phyloP scores from a whole-genome alignment of 2,329 filamentous ascomycete genomes.

The Xylaria sp. region DNA sequence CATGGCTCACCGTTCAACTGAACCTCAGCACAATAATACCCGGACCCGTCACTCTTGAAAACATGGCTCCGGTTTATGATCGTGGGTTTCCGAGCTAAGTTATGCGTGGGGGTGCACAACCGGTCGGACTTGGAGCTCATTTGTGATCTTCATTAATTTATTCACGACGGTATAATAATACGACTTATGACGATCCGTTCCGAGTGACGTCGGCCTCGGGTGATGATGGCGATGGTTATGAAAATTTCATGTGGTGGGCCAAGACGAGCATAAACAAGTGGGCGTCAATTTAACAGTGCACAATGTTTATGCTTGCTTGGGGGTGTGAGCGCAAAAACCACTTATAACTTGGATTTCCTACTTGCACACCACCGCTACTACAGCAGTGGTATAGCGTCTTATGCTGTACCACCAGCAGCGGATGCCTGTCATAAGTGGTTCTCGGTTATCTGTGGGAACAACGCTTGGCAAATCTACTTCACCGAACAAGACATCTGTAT shows the following conservation, averaged over 20 bases:
- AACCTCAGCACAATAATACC: not conserved
- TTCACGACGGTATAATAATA: constrained; percentile 16
- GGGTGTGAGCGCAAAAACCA: constrained; percentile 4
- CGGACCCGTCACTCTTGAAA: not conserved
- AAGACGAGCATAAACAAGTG: constrained; percentile 7
- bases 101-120: constrained; percentile 24
- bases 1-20: constrained; percentile 3
- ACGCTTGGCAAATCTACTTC: constrained; percentile 33
- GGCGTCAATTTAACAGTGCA: constrained; percentile 24
- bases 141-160: constrained; percentile 9
- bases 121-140: not conserved
- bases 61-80: constrained; percentile 25
- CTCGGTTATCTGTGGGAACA: constrained; percentile 37
- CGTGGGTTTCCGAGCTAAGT: not conserved
- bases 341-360: not conserved
- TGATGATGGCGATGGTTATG: constrained; percentile 28
- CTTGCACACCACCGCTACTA: not conserved
- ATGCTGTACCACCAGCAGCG: constrained; percentile 6
- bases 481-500: constrained; percentile 12
- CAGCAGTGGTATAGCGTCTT: constrained; percentile 4
- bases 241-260: constrained; percentile 3
- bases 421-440: constrained; percentile 29
- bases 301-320: not conserved
- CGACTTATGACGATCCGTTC: not conserved
- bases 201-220: not conserved